These are phyloP conservation scores for Brettanomyces anomalus DNA, from an alignment of 805 yeast species.

Conservation along the genomic window DNA sequence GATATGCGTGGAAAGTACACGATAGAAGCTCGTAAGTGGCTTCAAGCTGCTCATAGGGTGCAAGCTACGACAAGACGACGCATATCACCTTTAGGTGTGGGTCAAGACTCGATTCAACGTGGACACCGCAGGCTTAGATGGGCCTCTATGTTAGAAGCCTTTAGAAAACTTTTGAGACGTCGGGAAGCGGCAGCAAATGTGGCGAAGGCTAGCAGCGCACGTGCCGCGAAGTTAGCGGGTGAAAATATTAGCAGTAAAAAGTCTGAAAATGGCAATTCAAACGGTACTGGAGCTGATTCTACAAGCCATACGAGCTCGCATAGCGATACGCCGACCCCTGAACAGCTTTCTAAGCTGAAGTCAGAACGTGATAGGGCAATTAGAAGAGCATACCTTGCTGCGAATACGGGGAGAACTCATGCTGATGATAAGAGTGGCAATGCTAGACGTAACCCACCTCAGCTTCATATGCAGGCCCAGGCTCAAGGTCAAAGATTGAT, in stretches of 20 bases:
- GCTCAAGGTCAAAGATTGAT: conserved; percentile 1
- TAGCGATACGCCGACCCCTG: conserved; percentile 62
- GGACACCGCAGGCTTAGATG: conserved; percentile 88
- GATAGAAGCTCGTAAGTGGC: conserved; percentile 78
- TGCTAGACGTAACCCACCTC: background rate
- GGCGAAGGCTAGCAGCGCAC: conserved; percentile 16
- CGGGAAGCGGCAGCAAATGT: conserved; percentile 44
- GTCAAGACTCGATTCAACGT: conserved; percentile 82
- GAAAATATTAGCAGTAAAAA: background rate
- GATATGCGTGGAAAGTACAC: conserved; percentile 88
- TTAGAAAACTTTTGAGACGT: conserved; percentile 81
- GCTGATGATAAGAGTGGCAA: background rate
- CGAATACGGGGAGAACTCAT: background rate
- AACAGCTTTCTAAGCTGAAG: conserved; percentile 75
- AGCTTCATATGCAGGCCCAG: background rate
- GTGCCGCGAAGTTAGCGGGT: background rate
- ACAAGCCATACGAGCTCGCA: background rate
- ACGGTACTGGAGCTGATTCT: background rate
- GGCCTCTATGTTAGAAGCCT: conserved; percentile 97
- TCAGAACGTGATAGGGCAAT: conserved; percentile 78
- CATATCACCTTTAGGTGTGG: conserved; percentile 89
- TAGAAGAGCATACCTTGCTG: conserved; percentile 54
- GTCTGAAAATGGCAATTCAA: background rate
- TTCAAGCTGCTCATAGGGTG: conserved; percentile 82
- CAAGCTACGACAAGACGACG: conserved; percentile 84